These are phyloP conservation scores for Spathaspora arborariae DNA, from an alignment of 805 yeast species.

Conservation along the genomic window DNA sequence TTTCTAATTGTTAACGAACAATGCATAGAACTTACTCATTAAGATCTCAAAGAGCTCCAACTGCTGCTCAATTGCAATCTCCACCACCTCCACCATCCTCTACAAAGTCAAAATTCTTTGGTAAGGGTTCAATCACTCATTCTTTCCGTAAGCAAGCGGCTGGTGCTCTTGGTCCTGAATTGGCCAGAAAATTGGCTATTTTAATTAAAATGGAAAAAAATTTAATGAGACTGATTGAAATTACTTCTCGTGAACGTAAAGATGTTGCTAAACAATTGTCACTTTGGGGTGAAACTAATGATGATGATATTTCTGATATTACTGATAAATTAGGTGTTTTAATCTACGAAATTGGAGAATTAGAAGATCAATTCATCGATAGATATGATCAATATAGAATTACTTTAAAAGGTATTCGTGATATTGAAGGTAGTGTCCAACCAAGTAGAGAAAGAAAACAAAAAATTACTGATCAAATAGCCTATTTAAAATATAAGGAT, in stretches of 20 bases:
- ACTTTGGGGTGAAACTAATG: slow-evolving; percentile 96
- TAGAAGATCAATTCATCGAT: slow-evolving; percentile 97
- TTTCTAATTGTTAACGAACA: slow-evolving; percentile 11
- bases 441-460: slow-evolving; percentile 98
- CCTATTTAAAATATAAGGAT: slow-evolving; percentile 96
- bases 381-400: slow-evolving; percentile 97
- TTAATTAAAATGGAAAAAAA: slow-evolving; percentile 95
- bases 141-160: slow-evolving; percentile 79
- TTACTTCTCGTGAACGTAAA: slow-evolving; percentile 89
- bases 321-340: slow-evolving; percentile 97
- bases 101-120: slow-evolving; percentile 70
- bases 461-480: slow-evolving; percentile 95
- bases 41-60: slow-evolving; percentile 76
- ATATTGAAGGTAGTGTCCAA: slow-evolving; percentile 96
- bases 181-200: slow-evolving; percentile 86
- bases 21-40: slow-evolving; percentile 87
- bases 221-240: slow-evolving; percentile 89
- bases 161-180: slow-evolving; percentile 91
- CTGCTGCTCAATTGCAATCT: slow-evolving; percentile 73
- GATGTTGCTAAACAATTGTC: slow-evolving; percentile 97
- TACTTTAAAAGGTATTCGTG: slow-evolving; percentile 89
- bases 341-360: slow-evolving; percentile 93
- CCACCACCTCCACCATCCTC: slow-evolving; percentile 82
- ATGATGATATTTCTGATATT: slow-evolving; percentile 94
- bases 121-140: slow-evolving; percentile 66